Evolutionary conservation across 352 stramenopile species (phyloP).

Genomic region (Globisporangium cystogenes): DNA sequence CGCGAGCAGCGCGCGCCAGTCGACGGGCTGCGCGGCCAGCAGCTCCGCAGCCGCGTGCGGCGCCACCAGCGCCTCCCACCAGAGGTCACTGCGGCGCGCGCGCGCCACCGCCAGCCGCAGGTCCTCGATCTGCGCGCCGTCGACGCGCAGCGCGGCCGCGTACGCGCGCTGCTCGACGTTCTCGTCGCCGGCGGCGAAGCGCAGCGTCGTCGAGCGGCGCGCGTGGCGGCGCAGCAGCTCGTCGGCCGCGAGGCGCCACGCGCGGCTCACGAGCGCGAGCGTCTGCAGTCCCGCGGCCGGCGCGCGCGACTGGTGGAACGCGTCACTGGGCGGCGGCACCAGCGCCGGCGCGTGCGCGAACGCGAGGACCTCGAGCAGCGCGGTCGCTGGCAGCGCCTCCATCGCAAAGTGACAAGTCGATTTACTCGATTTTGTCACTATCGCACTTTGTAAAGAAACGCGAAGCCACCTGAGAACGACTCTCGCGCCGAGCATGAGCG

Average conservation of each 20-base stretch:
- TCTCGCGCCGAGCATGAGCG: no score
- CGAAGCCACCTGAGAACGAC: no score
- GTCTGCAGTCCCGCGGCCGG: slow-evolving; percentile 5
- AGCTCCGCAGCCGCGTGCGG: slow-evolving; percentile 2
- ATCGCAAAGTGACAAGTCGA: no score
- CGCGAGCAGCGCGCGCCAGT: slow-evolving; percentile 32
- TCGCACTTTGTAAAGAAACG: no score
- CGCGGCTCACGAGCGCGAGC: slow-evolving; percentile 24
- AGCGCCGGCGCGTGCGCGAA: slow-evolving; percentile 1
- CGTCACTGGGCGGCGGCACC: not conserved
- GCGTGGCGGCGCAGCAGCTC: slow-evolving; percentile 16
- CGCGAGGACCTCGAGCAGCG: not conserved
- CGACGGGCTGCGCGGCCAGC: slow-evolving; percentile 26
- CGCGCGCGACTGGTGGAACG: not conserved
- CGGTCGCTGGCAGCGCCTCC: not conserved
- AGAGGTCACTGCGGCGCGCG: slow-evolving; percentile 15
- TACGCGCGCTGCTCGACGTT: slow-evolving; percentile 18
- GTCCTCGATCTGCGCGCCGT: slow-evolving; percentile 9
- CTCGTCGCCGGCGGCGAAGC: slow-evolving; percentile 22
- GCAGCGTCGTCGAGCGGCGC: slow-evolving; percentile 17
- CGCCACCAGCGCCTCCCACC: slow-evolving; percentile 20
- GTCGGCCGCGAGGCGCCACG: slow-evolving; percentile 18
- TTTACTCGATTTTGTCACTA: no score
- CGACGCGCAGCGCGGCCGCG: slow-evolving; percentile 8
- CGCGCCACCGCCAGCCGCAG: slow-evolving; percentile 27